Evolutionary conservation across 148 eudicot species (phyloP), one percentile per base, ranked within the genome.

Genomic region (Camellia granthamiana): DNA sequence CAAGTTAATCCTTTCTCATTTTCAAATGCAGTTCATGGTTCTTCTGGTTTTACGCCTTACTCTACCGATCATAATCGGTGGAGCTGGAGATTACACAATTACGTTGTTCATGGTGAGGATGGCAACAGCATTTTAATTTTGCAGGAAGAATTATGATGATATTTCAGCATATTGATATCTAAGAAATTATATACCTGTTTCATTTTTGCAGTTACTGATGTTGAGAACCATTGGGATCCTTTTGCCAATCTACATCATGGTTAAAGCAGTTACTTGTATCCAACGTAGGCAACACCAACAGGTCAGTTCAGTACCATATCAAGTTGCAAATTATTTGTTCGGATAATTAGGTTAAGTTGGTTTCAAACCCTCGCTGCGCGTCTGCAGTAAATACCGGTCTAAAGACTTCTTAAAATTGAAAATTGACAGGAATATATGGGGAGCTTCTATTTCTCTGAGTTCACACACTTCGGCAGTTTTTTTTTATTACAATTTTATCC

Each of bases 11-110:
- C 21, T 61, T 41, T 70, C 21, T 66, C 69, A 21, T 70, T 56
- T 86, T 14, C 63, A 5, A 78, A 14, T 72, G 75, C 90, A 93
- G 95, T 89, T 92, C 64, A 18, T 88, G 61, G 77, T 84, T 74
- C 90, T 93, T 72, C 85, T n/a, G 83, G 87, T 90, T 77, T 74
- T 93, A 63, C 96, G 94, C 67, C 92, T 89, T 67, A 86, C 93
- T n/a, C 86, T 90, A 58, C 94, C 98, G 9, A 81, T 92, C 78
- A 68, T 93, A 38, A 49, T 89, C 19, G 80, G 81, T 72, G 90
- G 82, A 41, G 84, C 88, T 41, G 94, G 86, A 78, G 90, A 87
- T 65, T 88, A 92, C 76, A 84, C 98, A 16, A 65, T 83, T 68
- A 84, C 90, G 43, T 64, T 90, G 42, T 86, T 88, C 81, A 85